Evolutionary conservation across 1,284 basidiomycete genomes (phyloP).

Genomic region (Cryptococcus deneoformans): DNA sequence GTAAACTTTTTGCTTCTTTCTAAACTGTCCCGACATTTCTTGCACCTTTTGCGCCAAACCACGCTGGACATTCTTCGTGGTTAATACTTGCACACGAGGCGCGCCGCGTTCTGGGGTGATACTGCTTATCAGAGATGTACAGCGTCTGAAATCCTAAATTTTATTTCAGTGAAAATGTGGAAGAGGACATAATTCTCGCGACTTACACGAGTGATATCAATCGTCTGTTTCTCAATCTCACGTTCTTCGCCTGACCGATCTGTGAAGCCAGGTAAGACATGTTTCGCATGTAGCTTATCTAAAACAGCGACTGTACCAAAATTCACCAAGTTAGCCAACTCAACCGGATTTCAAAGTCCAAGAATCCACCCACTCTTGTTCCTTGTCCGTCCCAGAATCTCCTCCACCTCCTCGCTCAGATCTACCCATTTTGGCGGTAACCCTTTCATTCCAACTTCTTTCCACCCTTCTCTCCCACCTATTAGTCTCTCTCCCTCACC

Average conservation of each 20-base stretch:
- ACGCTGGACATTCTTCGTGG: conserved; percentile 94
- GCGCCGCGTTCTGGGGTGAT: conserved; percentile 49
- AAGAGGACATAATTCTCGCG: neutral
- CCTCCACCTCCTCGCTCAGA: conserved; percentile 80
- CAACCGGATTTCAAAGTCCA: neutral
- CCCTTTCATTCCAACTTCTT: conserved; percentile 57
- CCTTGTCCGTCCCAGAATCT: conserved; percentile 65
- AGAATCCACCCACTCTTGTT: conserved; percentile 67
- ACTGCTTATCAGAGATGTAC: conserved; percentile 66
- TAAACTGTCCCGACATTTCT: conserved; percentile 85
- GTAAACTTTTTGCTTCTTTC: conserved; percentile 96
- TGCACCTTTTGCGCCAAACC: conserved; percentile 93
- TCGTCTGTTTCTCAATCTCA: conserved; percentile 84
- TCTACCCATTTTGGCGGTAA: conserved; percentile 80
- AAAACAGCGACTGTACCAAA: conserved; percentile 62
- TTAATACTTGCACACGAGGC: conserved; percentile 59
- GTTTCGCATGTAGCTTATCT: conserved; percentile 93
- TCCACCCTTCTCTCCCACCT: conserved; percentile 20
- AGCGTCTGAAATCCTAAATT: conserved; percentile 75
- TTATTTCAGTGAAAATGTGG: neutral
- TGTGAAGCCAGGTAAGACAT: conserved; percentile 91
- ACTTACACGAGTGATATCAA: conserved; percentile 80
- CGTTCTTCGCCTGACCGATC: conserved; percentile 90
- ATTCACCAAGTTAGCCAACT: conserved; percentile 6
- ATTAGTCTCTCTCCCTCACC: conserved; percentile 63